Conservation (phyloP, 2,329 filamentous ascomycete genomes). For the Proliferodiscus dingleyae region DNA sequence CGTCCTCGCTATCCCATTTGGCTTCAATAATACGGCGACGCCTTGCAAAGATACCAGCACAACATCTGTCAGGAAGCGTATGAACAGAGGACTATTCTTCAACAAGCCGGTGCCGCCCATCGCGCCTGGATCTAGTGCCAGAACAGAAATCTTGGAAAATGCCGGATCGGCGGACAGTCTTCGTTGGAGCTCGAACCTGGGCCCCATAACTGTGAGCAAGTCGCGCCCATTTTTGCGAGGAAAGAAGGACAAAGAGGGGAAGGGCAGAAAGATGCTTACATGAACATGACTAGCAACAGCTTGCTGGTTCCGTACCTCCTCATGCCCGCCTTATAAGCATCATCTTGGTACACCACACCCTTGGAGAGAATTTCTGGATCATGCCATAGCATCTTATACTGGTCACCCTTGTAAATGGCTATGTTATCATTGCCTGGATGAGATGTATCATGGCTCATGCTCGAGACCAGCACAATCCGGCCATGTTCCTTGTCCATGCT, state of each 20-base stretch:
- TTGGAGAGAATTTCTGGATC: constrained; percentile 1
- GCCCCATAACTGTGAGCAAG: too few relatives aligned
- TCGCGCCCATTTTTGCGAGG: too few relatives aligned
- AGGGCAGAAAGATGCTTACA: background rate
- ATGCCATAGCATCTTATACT: constrained; percentile 3
- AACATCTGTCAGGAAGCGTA: constrained; percentile 21
- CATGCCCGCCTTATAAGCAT: constrained; percentile 9
- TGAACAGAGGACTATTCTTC: constrained; percentile 20
- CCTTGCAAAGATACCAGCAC: constrained; percentile 18
- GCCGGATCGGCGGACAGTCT: constrained; percentile 1
- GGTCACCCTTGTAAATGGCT: constrained; percentile 12
- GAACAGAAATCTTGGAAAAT: constrained; percentile 33
- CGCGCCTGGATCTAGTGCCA: constrained; percentile 36
- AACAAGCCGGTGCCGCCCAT: constrained; percentile 30
- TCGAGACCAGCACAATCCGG: constrained; percentile 30
- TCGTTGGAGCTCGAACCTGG: constrained; percentile 11
- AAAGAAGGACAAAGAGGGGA: too few relatives aligned
- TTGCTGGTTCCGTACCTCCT: constrained; percentile 14
- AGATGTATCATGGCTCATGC: constrained; percentile 31
- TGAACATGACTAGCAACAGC: constrained; percentile 8
- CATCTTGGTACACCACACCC: constrained; percentile 4
- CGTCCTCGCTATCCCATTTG: constrained; percentile 32
- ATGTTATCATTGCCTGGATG: constrained; percentile 7
- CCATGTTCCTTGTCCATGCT: constrained; percentile 31
- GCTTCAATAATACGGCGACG: constrained; percentile 24